phyloP scores from a whole-genome alignment of 768 basidiomycete species.

The Phlebiopsis gigantea region DNA sequence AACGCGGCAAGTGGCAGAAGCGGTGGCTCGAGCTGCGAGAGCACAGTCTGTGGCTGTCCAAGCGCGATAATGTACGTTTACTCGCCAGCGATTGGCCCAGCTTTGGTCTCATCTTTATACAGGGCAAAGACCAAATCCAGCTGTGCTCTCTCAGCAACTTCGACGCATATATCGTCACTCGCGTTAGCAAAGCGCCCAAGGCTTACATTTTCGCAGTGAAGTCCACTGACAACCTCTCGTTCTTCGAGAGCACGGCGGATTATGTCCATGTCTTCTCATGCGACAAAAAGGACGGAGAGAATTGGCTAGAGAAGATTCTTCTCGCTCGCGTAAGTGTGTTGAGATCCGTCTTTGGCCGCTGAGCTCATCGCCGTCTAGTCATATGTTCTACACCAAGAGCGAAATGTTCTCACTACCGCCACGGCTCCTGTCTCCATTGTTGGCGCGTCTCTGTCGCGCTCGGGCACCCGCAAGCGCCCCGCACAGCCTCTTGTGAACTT shows the following conservation, averaged over 20 bases:
- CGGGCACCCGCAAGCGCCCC: constrained; percentile 32
- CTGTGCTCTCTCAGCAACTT: constrained; percentile 87
- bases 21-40: constrained; percentile 85
- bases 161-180: constrained; percentile 79
- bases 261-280: constrained; percentile 86
- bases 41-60: constrained; percentile 81
- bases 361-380: constrained; percentile 43
- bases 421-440: constrained; percentile 20
- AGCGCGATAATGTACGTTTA: constrained; percentile 74
- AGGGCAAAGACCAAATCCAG: constrained; percentile 82
- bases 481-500: constrained; percentile 46
- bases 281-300: constrained; percentile 62
- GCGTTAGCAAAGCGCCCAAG: constrained; percentile 77
- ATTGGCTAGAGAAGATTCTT: constrained; percentile 77
- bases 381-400: constrained; percentile 78
- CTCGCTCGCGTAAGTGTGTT: constrained; percentile 65
- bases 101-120: constrained; percentile 8
- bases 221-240: constrained; percentile 78
- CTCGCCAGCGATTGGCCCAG: neutral
- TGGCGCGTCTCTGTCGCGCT: constrained; percentile 31
- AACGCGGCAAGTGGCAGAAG: constrained; percentile 94
- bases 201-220: constrained; percentile 82
- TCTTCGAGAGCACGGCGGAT: constrained; percentile 85
- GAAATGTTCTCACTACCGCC: constrained; percentile 56
- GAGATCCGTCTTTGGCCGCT: constrained; percentile 1